Evolutionary conservation across 495 filamentous ascomycete genomes (phyloP).

Genomic region (Hypoxylon rickii): DNA sequence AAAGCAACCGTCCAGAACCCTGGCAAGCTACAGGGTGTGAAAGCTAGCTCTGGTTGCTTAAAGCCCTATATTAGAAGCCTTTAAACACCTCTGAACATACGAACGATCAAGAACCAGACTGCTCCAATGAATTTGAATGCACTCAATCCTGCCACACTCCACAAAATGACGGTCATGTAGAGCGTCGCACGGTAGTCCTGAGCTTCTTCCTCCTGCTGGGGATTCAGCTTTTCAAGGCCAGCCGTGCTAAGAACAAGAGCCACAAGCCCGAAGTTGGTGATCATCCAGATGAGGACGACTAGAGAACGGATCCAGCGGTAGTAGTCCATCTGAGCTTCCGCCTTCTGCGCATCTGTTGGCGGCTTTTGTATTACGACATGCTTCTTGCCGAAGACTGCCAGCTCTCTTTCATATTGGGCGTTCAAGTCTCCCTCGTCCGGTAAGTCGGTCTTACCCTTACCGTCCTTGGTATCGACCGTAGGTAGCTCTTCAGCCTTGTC

Average conservation of each 20-base stretch:
- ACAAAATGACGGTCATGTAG: conserved; percentile 90
- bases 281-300: conserved; percentile 94
- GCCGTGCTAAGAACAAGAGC: conserved; percentile 87
- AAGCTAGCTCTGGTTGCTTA: no score
- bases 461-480: conserved; percentile 82
- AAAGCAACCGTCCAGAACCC: conserved; percentile 1
- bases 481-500: conserved; percentile 85
- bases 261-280: conserved; percentile 87
- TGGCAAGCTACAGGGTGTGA: not conserved
- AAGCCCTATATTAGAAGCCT: conserved; percentile 1
- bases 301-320: conserved; percentile 94
- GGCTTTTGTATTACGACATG: conserved; percentile 69
- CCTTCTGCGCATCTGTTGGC: conserved; percentile 57
- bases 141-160: conserved; percentile 85
- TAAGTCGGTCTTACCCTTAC: conserved; percentile 91
- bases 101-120: conserved; percentile 91
- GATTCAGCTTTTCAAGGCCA: conserved; percentile 70
- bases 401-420: conserved; percentile 89
- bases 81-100: conserved; percentile 77
- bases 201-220: conserved; percentile 49
- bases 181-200: conserved; percentile 62
- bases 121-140: conserved; percentile 91
- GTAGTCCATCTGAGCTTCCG: conserved; percentile 94
- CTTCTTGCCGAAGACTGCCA: conserved; percentile 70
- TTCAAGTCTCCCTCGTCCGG: conserved; percentile 84